Evolutionary conservation across 164 flowering plant species (phyloP), one percentile per base, ranked within the genome.

Genomic region (Dillenia suffruticosa): DNA sequence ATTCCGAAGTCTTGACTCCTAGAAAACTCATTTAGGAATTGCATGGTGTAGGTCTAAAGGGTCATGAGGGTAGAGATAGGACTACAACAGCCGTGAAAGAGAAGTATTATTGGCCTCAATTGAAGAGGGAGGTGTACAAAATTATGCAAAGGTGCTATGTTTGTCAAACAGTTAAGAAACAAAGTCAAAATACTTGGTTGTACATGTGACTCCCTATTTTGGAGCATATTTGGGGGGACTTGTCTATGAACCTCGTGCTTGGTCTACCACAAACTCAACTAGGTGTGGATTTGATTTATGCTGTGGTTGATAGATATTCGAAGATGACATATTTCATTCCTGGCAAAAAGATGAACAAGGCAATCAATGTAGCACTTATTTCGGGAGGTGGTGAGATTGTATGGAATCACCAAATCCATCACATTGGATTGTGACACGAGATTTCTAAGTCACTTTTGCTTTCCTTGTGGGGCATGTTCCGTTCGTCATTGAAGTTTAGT

Each of bases 281-380:
- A 8, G 46, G 60, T 5, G 2, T 19, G 10, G 61, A 64, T 47
- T 59, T 53, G 2, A n/a, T 64, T 8, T 55, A 56, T 48, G 61
- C 48, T 10, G 54, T 64, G 6, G 61, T 64, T 24, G 61, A 64
- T 13, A 8, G 61, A 0, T 56, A 56, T 56, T 64, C 61, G 5
- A 64, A 64, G 43, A 55, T 55, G 67, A 40, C 60, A 1, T 60
- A 63, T 12, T 54, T 56, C 16, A 55, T 56, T 8, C 54, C 61
- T 11, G 57, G 68, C 16, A 15, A 12, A 9, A 65, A 57, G 49
- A 65, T 62, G 2, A 10, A 14, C 0, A 50, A 63, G 54, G 66
- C 59, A 44, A 14, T 50, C 6, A n/a, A 63, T 46, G 22, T 63
- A 10, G 58, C 58, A 1, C 7, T 43, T 53, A 9, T 46, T 63